Conservation (phyloP, 2,329 filamentous ascomycete genomes). For the Xylariaceae sp. region DNA sequence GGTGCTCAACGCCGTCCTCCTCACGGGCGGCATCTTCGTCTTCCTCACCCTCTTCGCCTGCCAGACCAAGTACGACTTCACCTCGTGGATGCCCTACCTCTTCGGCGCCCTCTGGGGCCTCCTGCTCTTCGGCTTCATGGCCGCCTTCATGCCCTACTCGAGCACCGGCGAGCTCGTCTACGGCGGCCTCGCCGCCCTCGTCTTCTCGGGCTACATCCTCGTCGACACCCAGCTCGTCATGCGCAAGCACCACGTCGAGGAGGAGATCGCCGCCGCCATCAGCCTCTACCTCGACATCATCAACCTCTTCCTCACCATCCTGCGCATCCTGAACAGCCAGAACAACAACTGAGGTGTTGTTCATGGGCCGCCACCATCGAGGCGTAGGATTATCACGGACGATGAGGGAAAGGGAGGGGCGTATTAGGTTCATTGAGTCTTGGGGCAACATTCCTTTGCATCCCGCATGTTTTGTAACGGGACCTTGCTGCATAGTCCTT, state of each 20-base stretch:
- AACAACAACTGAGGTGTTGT: conserved; percentile 76
- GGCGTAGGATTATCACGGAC: no score
- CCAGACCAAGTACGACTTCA: conserved; percentile 98
- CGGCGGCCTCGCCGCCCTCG: conserved; percentile 69
- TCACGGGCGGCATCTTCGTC: conserved; percentile 78
- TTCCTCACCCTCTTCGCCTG: conserved; percentile 83
- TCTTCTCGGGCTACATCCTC: conserved; percentile 92
- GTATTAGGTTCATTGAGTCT: no score
- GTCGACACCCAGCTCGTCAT: conserved; percentile 95
- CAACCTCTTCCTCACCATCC: conserved; percentile 92
- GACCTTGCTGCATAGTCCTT: no score
- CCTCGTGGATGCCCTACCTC: conserved; percentile 91
- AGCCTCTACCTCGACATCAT: conserved; percentile 93
- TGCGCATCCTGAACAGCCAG: conserved; percentile 94
- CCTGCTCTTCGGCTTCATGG: conserved; percentile 88
- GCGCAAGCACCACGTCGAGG: conserved; percentile 93
- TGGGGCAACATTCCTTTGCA: no score
- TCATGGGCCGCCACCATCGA: no score
- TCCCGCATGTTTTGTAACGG: no score
- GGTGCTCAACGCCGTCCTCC: conserved; percentile 81
- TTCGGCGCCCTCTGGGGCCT: conserved; percentile 86
- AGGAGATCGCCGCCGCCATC: conserved; percentile 93
- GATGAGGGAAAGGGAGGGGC: no score
- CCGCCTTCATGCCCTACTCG: conserved; percentile 77
- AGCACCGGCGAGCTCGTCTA: conserved; percentile 81